These are phyloP conservation scores for Rhizopogon vinicolor DNA, from an alignment of 768 basidiomycete species.

Conservation along the genomic window DNA sequence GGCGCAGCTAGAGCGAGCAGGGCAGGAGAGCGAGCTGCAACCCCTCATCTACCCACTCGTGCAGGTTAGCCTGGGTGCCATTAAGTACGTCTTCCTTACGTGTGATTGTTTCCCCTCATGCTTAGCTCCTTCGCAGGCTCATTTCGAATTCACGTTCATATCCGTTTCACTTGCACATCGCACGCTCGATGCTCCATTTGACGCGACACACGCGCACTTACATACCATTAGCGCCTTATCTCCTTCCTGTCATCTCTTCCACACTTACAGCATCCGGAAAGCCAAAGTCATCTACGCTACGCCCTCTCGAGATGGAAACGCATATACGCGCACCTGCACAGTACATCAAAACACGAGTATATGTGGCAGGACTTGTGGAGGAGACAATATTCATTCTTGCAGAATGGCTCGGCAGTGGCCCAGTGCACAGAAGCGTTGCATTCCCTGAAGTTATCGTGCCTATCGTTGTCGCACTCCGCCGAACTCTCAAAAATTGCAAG, in stretches of 20 bases:
- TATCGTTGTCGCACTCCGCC: constrained; percentile 64
- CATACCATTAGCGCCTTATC: constrained; percentile 81
- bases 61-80: constrained; percentile 89
- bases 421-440: constrained; percentile 80
- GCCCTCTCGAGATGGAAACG: constrained; percentile 85
- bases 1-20: constrained; percentile 43
- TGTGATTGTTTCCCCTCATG: constrained; percentile 1
- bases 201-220: constrained; percentile 80
- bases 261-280: constrained; percentile 63
- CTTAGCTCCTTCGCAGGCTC: constrained; percentile 45
- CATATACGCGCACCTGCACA: constrained; percentile 84
- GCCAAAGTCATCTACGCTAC: constrained; percentile 80
- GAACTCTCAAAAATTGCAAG: constrained; percentile 63
- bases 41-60: constrained; percentile 94
- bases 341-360: constrained; percentile 85
- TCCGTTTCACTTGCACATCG: constrained; percentile 91
- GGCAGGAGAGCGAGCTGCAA: constrained; percentile 71
- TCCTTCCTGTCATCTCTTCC: constrained; percentile 82
- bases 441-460: constrained; percentile 93
- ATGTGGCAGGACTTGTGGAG: constrained; percentile 77
- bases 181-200: constrained; percentile 84
- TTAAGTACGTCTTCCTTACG: constrained; percentile 57
- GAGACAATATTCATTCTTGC: constrained; percentile 76
- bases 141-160: constrained; percentile 88
- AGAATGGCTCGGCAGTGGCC: constrained; percentile 70